Evolutionary conservation across 768 basidiomycete species (phyloP).

Genomic region (Vishniacozyma victoriae): DNA sequence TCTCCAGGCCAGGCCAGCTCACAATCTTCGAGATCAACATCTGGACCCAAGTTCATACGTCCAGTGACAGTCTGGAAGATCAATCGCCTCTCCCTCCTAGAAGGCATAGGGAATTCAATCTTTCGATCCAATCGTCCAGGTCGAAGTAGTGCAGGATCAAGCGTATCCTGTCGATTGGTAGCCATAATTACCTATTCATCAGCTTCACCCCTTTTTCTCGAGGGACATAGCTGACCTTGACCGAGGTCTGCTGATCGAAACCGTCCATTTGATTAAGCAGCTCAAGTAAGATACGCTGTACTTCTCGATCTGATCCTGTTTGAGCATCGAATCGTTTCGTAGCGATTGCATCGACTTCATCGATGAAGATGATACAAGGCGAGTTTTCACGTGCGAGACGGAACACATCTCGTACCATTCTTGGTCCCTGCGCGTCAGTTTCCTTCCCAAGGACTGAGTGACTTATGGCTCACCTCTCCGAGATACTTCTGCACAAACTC

Average conservation of each 20-base stretch:
- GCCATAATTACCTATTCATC: conserved; percentile 92
- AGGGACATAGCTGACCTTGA: conserved; percentile 63
- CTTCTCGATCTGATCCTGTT: conserved; percentile 97
- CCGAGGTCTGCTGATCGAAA: conserved; percentile 96
- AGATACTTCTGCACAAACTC: conserved; percentile 99
- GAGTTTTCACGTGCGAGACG: conserved; percentile 93
- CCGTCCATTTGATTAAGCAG: conserved; percentile 99
- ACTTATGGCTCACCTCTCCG: conserved; percentile 57
- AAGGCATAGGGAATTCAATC: conserved; percentile 96
- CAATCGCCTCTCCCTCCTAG: conserved; percentile 86
- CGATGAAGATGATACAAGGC: conserved; percentile 98
- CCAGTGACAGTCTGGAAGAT: conserved; percentile 96
- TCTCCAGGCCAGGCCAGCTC: conserved; percentile 43
- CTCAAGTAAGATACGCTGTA: conserved; percentile 95
- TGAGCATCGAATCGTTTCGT: conserved; percentile 99
- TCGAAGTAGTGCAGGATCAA: conserved; percentile 93
- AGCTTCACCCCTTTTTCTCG: background rate
- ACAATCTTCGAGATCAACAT: conserved; percentile 99
- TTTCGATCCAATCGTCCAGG: conserved; percentile 97
- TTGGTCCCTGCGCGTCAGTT: conserved; percentile 59
- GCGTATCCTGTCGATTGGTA: conserved; percentile 94
- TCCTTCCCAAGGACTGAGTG: background rate
- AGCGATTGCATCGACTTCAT: conserved; percentile 88
- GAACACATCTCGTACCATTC: conserved; percentile 99
- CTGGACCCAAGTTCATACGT: conserved; percentile 97